Conservation (phyloP, 2,329 filamentous ascomycete species). For the Rugonectria rugulosa region DNA sequence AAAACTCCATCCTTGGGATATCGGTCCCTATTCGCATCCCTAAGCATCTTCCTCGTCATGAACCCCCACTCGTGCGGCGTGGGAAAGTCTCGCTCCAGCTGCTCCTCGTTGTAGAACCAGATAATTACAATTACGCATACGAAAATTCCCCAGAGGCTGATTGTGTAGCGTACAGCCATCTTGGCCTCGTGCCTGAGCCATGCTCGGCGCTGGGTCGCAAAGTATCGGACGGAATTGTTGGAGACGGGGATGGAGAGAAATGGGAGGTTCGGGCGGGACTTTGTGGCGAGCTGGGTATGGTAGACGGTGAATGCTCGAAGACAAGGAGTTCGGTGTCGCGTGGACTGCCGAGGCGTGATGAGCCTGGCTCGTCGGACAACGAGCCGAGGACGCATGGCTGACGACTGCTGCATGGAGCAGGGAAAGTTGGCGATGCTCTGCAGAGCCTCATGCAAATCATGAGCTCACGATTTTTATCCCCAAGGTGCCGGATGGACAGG, state of each 20-base stretch:
- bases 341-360: slow-evolving; percentile 23
- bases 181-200: slow-evolving; percentile 76
- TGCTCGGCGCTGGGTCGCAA: slow-evolving; percentile 79
- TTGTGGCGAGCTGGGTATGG: slow-evolving; percentile 41
- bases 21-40: slow-evolving; percentile 68
- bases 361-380: slow-evolving; percentile 41
- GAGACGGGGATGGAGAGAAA: slow-evolving; percentile 58
- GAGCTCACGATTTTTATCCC: no score
- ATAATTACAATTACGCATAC: slow-evolving; percentile 67
- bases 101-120: slow-evolving; percentile 75
- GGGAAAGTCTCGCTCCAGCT: slow-evolving; percentile 77
- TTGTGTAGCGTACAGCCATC: slow-evolving; percentile 71
- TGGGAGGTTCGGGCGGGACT: slow-evolving; percentile 48
- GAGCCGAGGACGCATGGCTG: slow-evolving; percentile 51
- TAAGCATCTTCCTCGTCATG: slow-evolving; percentile 71
- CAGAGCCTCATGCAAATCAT: no score
- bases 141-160: slow-evolving; percentile 70
- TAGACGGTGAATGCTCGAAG: slow-evolving; percentile 37
- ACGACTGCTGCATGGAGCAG: no score
- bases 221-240: slow-evolving; percentile 68
- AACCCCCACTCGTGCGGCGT: slow-evolving; percentile 85
- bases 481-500: no score
- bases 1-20: slow-evolving; percentile 60
- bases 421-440: no score
- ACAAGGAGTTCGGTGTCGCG: slow-evolving; percentile 29